phyloP scores from a whole-genome alignment of 306 rosid species.

The Casuarina glauca region DNA sequence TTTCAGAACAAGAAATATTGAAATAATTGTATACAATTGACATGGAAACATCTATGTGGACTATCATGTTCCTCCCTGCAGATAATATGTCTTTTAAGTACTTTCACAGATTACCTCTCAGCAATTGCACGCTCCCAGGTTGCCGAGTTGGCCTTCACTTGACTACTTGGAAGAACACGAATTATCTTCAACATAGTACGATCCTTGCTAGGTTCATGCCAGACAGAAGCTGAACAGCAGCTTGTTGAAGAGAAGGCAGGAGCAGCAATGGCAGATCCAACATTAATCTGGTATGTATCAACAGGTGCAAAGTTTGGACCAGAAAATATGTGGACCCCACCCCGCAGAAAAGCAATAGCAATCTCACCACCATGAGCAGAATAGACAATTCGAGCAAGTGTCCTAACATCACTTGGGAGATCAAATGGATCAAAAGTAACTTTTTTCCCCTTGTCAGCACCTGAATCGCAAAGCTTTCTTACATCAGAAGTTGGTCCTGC shows the following conservation, averaged over 20 bases:
- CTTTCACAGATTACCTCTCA: conserved; percentile 62
- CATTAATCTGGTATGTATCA: conserved; percentile 89
- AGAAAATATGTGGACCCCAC: conserved; percentile 94
- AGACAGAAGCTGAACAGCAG: conserved; percentile 98
- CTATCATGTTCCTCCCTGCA: conserved; percentile 18
- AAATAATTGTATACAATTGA: conserved; percentile 17
- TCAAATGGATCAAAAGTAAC: conserved; percentile 94
- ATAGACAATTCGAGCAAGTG: conserved; percentile 91
- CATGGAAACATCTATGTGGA: neutral
- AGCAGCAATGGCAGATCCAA: conserved; percentile 98
- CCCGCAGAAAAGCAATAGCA: conserved; percentile 94
- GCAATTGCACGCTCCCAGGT: conserved; percentile 98
- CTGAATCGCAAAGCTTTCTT: conserved; percentile 50
- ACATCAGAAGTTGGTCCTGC: conserved; percentile 52
- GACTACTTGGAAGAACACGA: conserved; percentile 85
- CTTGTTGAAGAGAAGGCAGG: conserved; percentile 98
- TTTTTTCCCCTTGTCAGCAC: conserved; percentile 57
- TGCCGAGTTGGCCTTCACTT: conserved; percentile 71
- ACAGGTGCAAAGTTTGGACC: conserved; percentile 88
- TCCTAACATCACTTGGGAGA: conserved; percentile 97
- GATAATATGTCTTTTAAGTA: neutral
- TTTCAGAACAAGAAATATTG: conserved; percentile 21
- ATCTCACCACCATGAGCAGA: conserved; percentile 99
- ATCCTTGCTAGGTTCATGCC: conserved; percentile 82
- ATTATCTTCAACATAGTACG: conserved; percentile 74